Evolutionary conservation across 805 yeast species (phyloP).

Genomic region (Ogataea nitratoaversa): DNA sequence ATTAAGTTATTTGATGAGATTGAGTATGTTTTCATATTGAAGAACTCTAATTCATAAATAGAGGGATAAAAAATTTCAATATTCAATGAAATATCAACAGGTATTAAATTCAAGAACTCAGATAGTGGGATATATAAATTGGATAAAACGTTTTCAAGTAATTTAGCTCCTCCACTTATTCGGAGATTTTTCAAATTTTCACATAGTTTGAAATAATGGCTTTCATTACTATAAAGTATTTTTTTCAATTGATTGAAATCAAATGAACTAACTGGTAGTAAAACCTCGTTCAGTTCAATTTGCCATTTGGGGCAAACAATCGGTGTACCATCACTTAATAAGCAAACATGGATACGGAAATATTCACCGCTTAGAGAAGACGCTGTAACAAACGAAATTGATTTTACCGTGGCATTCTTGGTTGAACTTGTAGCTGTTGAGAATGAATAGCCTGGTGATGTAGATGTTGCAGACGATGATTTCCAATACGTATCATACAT

Average conservation of each 20-base stretch:
- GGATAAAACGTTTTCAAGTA: slow-evolving; percentile 41
- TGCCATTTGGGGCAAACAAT: slow-evolving; percentile 71
- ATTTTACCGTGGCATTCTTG: slow-evolving; percentile 19
- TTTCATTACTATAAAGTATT: slow-evolving; percentile 20
- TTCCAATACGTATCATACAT: slow-evolving; percentile 98
- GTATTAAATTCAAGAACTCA: slow-evolving; percentile 51
- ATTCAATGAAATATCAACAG: slow-evolving; percentile 59
- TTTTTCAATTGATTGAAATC: slow-evolving; percentile 38
- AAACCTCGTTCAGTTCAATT: slow-evolving; percentile 43
- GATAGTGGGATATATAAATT: slow-evolving; percentile 57
- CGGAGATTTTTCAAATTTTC: slow-evolving; percentile 13
- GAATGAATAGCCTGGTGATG: slow-evolving; percentile 30
- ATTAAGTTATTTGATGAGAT: slow-evolving; percentile 18
- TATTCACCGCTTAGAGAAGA: slow-evolving; percentile 85
- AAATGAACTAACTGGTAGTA: slow-evolving; percentile 58
- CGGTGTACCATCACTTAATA: slow-evolving; percentile 81
- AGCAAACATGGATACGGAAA: slow-evolving; percentile 61
- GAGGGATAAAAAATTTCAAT: slow-evolving; percentile 79
- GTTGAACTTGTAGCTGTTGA: slow-evolving; percentile 2
- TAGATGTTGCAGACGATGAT: slow-evolving; percentile 54
- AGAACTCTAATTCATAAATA: slow-evolving; percentile 29
- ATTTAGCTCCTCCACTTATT: no score
- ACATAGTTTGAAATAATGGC: slow-evolving; percentile 13
- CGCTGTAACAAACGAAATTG: slow-evolving; percentile 78
- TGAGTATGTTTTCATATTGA: slow-evolving; percentile 23